Conservation (phyloP, 768 basidiomycete genomes). For the Tulasnella sp. region DNA sequence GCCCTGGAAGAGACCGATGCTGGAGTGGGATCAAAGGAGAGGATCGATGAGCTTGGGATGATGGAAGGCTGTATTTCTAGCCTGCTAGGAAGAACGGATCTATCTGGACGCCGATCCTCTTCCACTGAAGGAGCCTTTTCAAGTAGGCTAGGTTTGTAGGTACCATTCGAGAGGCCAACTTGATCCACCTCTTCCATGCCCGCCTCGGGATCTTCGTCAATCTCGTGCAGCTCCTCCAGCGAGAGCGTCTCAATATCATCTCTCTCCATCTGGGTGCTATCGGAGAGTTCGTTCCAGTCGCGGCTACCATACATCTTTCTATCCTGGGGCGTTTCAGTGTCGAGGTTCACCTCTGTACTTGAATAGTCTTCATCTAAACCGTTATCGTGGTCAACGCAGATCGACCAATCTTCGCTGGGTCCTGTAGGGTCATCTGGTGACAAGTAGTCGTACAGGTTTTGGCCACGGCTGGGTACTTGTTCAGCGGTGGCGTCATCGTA, state of each 20-base stretch:
- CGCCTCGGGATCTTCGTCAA: neutral
- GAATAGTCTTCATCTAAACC: neutral
- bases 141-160: neutral
- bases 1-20: neutral
- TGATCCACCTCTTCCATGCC: neutral
- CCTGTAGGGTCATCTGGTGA: neutral
- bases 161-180: neutral
- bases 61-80: neutral
- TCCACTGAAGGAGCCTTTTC: neutral
- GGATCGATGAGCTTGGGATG: neutral
- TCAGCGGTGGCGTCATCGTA: neutral
- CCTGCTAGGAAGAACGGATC: neutral
- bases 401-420: neutral
- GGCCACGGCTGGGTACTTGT: neutral
- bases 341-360: neutral
- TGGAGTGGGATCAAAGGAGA: neutral
- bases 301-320: neutral
- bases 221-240: neutral
- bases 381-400: neutral
- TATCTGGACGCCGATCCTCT: neutral
- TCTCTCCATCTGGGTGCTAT: neutral
- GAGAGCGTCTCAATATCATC: neutral
- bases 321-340: neutral
- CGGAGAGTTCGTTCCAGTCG: neutral
- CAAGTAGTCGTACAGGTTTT: neutral